A percentile compares a stretch with the other conserved stretches of the same genome.
Evolutionary conservation across 306 rosid species (phyloP).

Genomic region (Citrullus colocynthis): DNA sequence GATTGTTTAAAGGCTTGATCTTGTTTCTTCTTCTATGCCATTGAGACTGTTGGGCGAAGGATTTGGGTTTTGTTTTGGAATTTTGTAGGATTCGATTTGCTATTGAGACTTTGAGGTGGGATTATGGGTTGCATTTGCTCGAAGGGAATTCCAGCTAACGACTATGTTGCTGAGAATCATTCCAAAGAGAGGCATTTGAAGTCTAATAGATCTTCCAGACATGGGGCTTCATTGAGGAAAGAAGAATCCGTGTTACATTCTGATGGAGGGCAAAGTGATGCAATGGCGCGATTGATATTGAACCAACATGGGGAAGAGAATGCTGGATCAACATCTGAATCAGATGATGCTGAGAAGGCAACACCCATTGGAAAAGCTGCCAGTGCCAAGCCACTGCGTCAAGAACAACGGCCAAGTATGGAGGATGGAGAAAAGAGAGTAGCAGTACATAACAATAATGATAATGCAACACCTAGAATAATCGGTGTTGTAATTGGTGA

Average conservation of each 20-base stretch:
- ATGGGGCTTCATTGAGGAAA: conserved; percentile 9
- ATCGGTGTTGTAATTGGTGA: conserved; percentile 35
- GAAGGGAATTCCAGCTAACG: conserved; percentile 21
- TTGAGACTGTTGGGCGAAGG: neutral
- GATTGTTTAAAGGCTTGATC: neutral
- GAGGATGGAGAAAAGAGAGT: conserved; percentile 8
- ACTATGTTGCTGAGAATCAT: conserved; percentile 25
- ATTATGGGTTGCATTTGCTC: conserved; percentile 76
- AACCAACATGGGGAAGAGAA: conserved; percentile 11
- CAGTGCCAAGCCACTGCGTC: conserved; percentile 14
- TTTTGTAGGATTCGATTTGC: neutral
- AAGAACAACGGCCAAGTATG: conserved; percentile 5
- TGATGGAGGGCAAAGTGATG: conserved; percentile 23
- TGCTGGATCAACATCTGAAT: conserved; percentile 15
- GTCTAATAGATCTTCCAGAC: conserved; percentile 21
- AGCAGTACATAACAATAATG: conserved; percentile 10
- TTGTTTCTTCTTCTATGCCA: neutral
- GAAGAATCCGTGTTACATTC: conserved; percentile 14
- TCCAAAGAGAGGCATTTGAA: conserved; percentile 16
- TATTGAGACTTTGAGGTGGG: conserved; percentile 1
- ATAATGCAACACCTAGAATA: conserved; percentile 15
- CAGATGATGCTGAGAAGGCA: conserved; percentile 23
- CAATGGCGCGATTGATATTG: conserved; percentile 26
- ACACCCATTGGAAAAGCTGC: conserved; percentile 11
- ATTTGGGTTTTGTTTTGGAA: neutral